phyloP scores from a whole-genome alignment of 2,329 filamentous ascomycete species.

The Pleurostoma richardsiae region DNA sequence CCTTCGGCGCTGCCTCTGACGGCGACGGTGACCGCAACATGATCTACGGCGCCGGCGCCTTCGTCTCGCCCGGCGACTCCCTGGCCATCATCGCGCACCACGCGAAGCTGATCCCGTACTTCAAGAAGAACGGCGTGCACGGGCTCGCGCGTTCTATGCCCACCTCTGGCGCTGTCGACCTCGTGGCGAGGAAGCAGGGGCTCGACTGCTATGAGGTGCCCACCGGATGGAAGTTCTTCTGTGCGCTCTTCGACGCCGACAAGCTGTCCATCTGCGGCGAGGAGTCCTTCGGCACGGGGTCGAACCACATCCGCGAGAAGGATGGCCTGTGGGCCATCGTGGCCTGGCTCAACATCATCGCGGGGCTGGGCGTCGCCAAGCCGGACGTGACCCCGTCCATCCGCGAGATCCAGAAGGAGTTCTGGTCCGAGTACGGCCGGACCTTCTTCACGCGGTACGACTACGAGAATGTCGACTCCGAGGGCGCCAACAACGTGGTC shows the following conservation, averaged over 20 bases:
- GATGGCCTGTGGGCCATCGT: slow-evolving; percentile 97
- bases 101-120: slow-evolving; percentile 94
- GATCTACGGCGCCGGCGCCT: slow-evolving; percentile 96
- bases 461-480: slow-evolving; percentile 91
- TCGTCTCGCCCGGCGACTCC: slow-evolving; percentile 95
- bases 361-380: slow-evolving; percentile 80
- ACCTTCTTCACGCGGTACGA: slow-evolving; percentile 99
- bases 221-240: slow-evolving; percentile 99
- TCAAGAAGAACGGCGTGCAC: slow-evolving; percentile 94
- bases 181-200: slow-evolving; percentile 91
- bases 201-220: slow-evolving; percentile 93
- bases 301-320: slow-evolving; percentile 99
- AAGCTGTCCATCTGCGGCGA: slow-evolving; percentile 98
- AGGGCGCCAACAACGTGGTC: slow-evolving; percentile 86
- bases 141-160: slow-evolving; percentile 97
- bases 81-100: slow-evolving; percentile 98
- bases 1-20: slow-evolving; percentile 94
- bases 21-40: slow-evolving; percentile 99
- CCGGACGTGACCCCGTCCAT: slow-evolving; percentile 82
- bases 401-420: slow-evolving; percentile 91
- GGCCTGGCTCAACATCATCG: slow-evolving; percentile 98
- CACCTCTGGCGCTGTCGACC: slow-evolving; percentile 89
- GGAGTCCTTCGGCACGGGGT: slow-evolving; percentile 96
- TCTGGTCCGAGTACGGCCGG: slow-evolving; percentile 93
- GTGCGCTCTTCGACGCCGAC: slow-evolving; percentile 86